These are phyloP conservation scores for Diaporthe eres DNA, from an alignment of 2,329 filamentous ascomycete species.

Conservation along the genomic window DNA sequence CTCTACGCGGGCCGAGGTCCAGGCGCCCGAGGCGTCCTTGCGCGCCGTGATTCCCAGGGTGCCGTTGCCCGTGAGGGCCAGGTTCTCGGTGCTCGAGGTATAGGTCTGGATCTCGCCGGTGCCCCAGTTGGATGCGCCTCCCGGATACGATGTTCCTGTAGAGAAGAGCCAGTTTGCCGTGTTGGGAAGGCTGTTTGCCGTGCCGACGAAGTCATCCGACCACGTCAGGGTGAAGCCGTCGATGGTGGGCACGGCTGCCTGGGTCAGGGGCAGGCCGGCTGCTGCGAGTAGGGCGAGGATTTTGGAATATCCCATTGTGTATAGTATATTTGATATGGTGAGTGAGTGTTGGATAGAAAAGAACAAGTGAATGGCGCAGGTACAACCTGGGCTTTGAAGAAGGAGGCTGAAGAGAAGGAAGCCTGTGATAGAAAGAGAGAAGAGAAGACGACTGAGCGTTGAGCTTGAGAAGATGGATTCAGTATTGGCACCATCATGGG, in stretches of 20 bases:
- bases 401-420: conserved; percentile 19
- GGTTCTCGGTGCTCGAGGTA: conserved; percentile 29
- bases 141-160: conserved; percentile 29
- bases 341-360: background rate
- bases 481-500: background rate
- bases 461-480: background rate
- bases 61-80: conserved; percentile 31
- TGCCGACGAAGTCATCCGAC: conserved; percentile 52
- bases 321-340: background rate
- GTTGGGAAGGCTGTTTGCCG: conserved; percentile 34
- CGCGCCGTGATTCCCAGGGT: conserved; percentile 31
- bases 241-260: conserved; percentile 41
- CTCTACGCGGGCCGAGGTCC: conserved; percentile 44
- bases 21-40: conserved; percentile 32
- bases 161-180: conserved; percentile 25
- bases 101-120: conserved; percentile 31
- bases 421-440: conserved; percentile 2
- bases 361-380: background rate
- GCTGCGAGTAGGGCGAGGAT: conserved; percentile 6
- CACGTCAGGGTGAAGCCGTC: conserved; percentile 45
- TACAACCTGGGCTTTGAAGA: conserved; percentile 6
- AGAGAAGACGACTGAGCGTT: conserved; percentile 14
- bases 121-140: conserved; percentile 32
- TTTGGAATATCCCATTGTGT: conserved; percentile 24
- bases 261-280: conserved; percentile 24